These are phyloP conservation scores for Barnettozyma populi DNA, from an alignment of 805 yeast species.

Conservation along the genomic window DNA sequence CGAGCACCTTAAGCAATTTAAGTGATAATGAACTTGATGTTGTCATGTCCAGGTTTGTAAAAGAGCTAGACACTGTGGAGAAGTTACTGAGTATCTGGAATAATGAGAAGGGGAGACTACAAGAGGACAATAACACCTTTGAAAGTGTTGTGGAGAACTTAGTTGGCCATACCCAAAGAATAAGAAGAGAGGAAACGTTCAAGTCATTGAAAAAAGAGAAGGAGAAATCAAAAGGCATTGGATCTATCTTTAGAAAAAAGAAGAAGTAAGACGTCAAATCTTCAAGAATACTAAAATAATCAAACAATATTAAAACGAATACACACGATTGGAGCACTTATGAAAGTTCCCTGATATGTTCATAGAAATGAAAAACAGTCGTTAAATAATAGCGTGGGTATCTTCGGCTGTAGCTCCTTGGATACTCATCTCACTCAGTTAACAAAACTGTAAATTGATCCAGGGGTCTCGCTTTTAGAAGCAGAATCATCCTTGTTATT, in stretches of 20 bases:
- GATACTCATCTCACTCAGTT: not conserved
- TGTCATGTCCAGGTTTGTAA: constrained; percentile 30
- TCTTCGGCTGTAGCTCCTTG: no score
- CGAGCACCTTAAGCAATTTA: constrained; percentile 23
- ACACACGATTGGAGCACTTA: not conserved
- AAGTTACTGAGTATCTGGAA: constrained; percentile 45
- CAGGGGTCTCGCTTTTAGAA: not conserved
- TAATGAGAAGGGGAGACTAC: constrained; percentile 41
- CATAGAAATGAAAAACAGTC: not conserved
- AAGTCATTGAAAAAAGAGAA: constrained; percentile 30
- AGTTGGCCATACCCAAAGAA: constrained; percentile 84
- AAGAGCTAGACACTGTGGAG: constrained; percentile 34
- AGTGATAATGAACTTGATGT: constrained; percentile 30
- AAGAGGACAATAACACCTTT: constrained; percentile 66
- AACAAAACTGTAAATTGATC: not conserved
- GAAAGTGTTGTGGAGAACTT: constrained; percentile 86
- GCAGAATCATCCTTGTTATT: not conserved
- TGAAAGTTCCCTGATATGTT: no score
- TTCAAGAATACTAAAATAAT: not conserved
- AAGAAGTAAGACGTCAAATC: constrained; percentile 3
- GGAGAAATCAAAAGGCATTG: constrained; percentile 15
- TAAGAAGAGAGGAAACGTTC: constrained; percentile 47
- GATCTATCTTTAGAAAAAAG: constrained; percentile 8
- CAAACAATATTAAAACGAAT: not conserved
- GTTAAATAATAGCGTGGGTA: not conserved